phyloP scores from a whole-genome alignment of 352 stramenopile genomes.

The Hyphochytrium catenoides region DNA sequence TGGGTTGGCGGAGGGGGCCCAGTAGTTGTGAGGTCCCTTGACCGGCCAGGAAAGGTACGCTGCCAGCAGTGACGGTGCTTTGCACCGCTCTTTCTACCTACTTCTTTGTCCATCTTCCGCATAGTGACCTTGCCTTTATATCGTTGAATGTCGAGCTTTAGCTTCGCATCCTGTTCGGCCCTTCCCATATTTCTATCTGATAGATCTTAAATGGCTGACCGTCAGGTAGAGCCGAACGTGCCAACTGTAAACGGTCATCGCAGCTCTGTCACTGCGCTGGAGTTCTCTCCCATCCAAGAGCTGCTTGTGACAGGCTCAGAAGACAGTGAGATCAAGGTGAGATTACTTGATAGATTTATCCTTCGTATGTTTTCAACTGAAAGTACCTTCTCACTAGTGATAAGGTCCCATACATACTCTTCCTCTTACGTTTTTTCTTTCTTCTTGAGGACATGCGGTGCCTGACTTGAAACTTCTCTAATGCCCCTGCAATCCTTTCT shows the following conservation, averaged over 20 bases:
- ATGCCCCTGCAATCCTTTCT: too few relatives aligned
- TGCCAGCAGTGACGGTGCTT: too few relatives aligned
- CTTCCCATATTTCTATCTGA: too few relatives aligned
- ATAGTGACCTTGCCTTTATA: too few relatives aligned
- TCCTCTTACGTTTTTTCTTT: too few relatives aligned
- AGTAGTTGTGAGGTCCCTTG: slow-evolving; percentile 25
- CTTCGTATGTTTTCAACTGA: background rate
- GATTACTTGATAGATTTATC: background rate
- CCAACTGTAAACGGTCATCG: slow-evolving; percentile 36
- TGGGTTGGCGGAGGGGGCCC: slow-evolving; percentile 28
- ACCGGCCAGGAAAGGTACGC: slow-evolving; percentile 21
- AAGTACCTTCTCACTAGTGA: background rate
- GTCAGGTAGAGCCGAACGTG: too few relatives aligned
- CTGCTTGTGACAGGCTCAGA: slow-evolving; percentile 28
- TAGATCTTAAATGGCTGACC: too few relatives aligned
- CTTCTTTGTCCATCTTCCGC: background rate
- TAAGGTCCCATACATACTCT: background rate
- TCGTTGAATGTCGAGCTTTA: too few relatives aligned
- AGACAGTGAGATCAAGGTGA: slow-evolving; percentile 26
- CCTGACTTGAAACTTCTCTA: too few relatives aligned
- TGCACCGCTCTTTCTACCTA: background rate
- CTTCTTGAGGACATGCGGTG: too few relatives aligned
- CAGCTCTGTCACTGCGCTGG: slow-evolving; percentile 24
- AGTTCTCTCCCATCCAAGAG: slow-evolving; percentile 27
- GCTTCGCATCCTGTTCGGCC: too few relatives aligned